phyloP scores from a whole-genome alignment of 495 filamentous ascomycete species.

The Thozetella sp. region DNA sequence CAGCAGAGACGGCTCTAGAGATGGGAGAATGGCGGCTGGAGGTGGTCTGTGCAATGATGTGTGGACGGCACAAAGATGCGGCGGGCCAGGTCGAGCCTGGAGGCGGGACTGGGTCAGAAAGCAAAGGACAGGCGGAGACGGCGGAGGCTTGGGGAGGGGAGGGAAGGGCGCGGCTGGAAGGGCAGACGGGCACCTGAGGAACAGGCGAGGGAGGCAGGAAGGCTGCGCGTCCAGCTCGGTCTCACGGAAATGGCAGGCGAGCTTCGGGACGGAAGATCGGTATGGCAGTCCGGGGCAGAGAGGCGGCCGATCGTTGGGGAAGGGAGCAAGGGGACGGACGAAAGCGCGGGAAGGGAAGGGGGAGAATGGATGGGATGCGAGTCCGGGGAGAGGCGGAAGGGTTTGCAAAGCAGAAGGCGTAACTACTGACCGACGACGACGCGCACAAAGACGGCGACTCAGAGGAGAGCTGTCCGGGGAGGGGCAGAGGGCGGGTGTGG shows the following conservation, averaged over 20 bases:
- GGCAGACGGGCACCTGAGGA: no score
- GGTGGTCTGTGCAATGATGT: constrained; percentile 8
- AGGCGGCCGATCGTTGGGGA: no score
- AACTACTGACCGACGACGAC: background rate
- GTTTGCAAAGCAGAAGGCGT: no score
- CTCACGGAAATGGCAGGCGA: background rate
- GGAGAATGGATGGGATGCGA: background rate
- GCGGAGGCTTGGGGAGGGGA: background rate
- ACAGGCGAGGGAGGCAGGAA: background rate
- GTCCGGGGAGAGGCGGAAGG: background rate
- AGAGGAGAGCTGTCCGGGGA: background rate
- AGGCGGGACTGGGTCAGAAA: background rate
- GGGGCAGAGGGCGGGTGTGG: background rate
- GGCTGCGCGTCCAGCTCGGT: background rate
- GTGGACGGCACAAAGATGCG: background rate
- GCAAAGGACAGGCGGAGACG: background rate
- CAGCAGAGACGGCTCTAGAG: constrained; percentile 1
- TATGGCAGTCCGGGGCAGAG: background rate
- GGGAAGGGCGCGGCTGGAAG: no score
- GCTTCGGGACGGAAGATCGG: background rate
- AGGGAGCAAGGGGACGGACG: background rate
- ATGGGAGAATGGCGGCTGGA: constrained; percentile 12
- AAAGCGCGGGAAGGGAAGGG: background rate
- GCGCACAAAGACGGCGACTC: background rate
- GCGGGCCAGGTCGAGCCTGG: background rate